Percentiles rank a stretch among this genome's conserved stretches.
These are phyloP conservation scores for Alternaria sp. DNA, from an alignment of 2,329 filamentous ascomycete genomes.

Conservation along the genomic window DNA sequence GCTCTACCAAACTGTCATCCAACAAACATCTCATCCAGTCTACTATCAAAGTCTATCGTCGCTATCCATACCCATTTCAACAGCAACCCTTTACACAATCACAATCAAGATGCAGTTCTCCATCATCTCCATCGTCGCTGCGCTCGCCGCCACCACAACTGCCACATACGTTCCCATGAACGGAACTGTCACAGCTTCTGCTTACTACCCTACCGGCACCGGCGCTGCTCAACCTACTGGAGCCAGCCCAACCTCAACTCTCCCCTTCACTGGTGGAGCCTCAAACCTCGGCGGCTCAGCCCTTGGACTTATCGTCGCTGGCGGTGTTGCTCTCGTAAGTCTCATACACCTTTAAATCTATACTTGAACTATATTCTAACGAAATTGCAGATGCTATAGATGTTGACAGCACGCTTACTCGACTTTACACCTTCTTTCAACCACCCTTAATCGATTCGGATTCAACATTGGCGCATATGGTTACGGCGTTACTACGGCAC, in stretches of 20 bases:
- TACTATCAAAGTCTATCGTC: background rate
- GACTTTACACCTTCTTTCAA: background rate
- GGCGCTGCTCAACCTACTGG: slow-evolving; percentile 22
- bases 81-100: slow-evolving; percentile 7
- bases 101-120: slow-evolving; percentile 41
- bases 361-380: slow-evolving; percentile 4
- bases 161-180: slow-evolving; percentile 33
- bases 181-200: slow-evolving; percentile 27
- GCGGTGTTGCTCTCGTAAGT: slow-evolving; percentile 42
- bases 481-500: slow-evolving; percentile 2
- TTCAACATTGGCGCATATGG: slow-evolving; percentile 9
- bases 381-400: slow-evolving; percentile 13
- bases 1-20: background rate
- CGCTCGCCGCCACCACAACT: slow-evolving; percentile 35
- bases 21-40: background rate
- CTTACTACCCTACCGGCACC: slow-evolving; percentile 36
- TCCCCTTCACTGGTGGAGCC: slow-evolving; percentile 39
- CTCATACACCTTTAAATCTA: background rate
- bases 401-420: background rate
- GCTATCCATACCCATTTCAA: background rate
- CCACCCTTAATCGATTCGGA: slow-evolving; percentile 1
- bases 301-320: slow-evolving; percentile 36
- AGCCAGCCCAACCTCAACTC: slow-evolving; percentile 18
- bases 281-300: slow-evolving; percentile 32
- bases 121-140: slow-evolving; percentile 30